A percentile compares a stretch with the other conserved stretches of the same genome.
Conservation (phyloP, 345 rosid genomes). For the Eucalyptus cloeziana region DNA sequence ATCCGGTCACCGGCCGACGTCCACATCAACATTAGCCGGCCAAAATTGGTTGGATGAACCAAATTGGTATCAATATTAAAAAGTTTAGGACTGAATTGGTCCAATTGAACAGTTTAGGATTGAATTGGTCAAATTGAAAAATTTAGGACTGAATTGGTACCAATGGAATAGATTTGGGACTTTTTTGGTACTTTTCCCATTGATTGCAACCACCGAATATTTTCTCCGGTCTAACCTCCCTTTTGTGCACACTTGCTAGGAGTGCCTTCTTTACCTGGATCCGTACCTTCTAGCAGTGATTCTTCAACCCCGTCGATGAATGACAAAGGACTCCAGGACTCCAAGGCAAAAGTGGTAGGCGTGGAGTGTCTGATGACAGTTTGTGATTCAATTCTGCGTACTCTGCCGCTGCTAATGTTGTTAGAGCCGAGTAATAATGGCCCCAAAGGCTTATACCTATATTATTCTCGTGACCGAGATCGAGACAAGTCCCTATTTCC, state of each 20-base stretch:
- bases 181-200: too few relatives aligned
- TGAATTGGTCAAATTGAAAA: too few relatives aligned
- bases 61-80: too few relatives aligned
- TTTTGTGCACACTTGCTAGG: conserved; percentile 50
- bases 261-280: conserved; percentile 39
- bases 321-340: conserved; percentile 23
- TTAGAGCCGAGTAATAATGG: conserved; percentile 53
- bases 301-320: conserved; percentile 30
- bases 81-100: too few relatives aligned
- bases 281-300: conserved; percentile 36
- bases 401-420: conserved; percentile 19
- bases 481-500: background rate
- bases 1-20: too few relatives aligned
- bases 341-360: conserved; percentile 23
- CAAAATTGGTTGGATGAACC: too few relatives aligned
- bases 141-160: too few relatives aligned
- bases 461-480: background rate
- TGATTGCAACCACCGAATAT: too few relatives aligned
- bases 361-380: conserved; percentile 42
- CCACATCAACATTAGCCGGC: too few relatives aligned
- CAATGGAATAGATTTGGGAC: too few relatives aligned
- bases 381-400: conserved; percentile 41
- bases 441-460: conserved; percentile 6
- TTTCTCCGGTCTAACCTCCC: conserved; percentile 36
- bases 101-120: too few relatives aligned